Conservation (phyloP, 2,329 filamentous ascomycete species). For the Alternaria sp. region DNA sequence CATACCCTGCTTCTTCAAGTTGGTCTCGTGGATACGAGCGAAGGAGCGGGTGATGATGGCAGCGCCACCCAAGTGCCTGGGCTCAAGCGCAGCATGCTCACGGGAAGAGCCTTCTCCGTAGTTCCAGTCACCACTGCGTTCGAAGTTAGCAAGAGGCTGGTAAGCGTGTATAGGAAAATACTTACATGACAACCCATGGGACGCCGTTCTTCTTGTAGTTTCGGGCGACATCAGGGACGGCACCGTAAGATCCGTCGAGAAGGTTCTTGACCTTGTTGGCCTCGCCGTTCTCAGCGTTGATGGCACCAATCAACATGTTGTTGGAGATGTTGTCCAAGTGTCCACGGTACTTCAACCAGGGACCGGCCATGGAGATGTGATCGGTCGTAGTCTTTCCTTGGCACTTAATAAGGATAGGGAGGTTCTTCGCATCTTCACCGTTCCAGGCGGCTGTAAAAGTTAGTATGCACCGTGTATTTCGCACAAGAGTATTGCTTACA, state of each 20-base stretch:
- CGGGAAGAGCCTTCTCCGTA: conserved; percentile 97
- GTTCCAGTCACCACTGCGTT: conserved; percentile 69
- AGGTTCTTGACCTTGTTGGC: conserved; percentile 97
- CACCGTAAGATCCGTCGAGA: conserved; percentile 81
- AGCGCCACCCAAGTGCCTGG: conserved; percentile 93
- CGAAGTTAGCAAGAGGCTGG: neutral
- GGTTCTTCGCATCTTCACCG: conserved; percentile 75
- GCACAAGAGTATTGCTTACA: conserved; percentile 28
- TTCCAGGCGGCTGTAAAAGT: conserved; percentile 81
- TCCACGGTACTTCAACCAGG: conserved; percentile 98
- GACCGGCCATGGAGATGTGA: conserved; percentile 96
- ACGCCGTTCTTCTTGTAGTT: conserved; percentile 98
- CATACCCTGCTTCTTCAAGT: conserved; percentile 99
- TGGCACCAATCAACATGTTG: conserved; percentile 98
- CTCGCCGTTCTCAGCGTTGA: conserved; percentile 94
- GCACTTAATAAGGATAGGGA: conserved; percentile 82
- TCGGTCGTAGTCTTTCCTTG: conserved; percentile 97
- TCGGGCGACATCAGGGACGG: conserved; percentile 91
- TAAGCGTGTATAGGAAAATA: neutral
- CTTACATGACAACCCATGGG: conserved; percentile 81
- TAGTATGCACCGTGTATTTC: neutral
- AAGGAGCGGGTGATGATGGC: conserved; percentile 96
- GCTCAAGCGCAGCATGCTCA: conserved; percentile 98
- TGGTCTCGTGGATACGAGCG: conserved; percentile 99
- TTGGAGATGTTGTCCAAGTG: conserved; percentile 99